Evolutionary conservation across 192 early-diverging fungal genomes (phyloP), one percentile per base, ranked within the genome.

Genomic region (Cladochytrium replicatum): DNA sequence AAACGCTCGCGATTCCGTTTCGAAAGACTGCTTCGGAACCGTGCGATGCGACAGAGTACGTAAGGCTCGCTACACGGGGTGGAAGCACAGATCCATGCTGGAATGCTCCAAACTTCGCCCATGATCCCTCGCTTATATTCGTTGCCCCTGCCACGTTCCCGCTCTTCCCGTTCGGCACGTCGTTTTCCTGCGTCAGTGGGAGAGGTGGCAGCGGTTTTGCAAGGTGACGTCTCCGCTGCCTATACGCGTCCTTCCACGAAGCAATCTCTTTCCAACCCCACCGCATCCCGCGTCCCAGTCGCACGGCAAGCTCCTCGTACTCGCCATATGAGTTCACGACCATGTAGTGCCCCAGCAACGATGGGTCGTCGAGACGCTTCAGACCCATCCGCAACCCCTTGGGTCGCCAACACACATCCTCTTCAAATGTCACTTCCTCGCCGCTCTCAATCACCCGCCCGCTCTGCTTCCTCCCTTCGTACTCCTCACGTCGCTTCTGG

Each of bases 401-500:
- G 4, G 48, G 15, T 9, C 25, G 9, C 15, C 8, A 30, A 37
- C 15, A 27, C 4, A 6, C 29, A 5, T 7, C 6, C 15, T 43
- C 53, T 32, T 41, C 32, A 26, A 41, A 21, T 28, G 5, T 19
- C n/a, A 7, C 6, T 7, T 54, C 39, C 23, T 25, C 3, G 13
- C 23, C 34, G 24, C 17, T 37, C 13, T 13, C 17, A 37, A 13
- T 17, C 34, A 37, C 17, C 34, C 13, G 46, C 15, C 70, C 50
- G 13, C 54, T 58, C 15, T 64, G 65, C 0, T 82, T 85, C 52
- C 71, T 74, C 30, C 73, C 66, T 0, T 88, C 72, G 0, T 83
- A 83, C 19, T 65, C 56, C 0, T 83, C 80, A 32, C 81, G 74
- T 46, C 87, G 86, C 57, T 77, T 72, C 40, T 74, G 57, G 22